Evolutionary conservation across 192 early-diverging fungal genomes (phyloP).

Genomic region (Phycomyces blakesleeanus): DNA sequence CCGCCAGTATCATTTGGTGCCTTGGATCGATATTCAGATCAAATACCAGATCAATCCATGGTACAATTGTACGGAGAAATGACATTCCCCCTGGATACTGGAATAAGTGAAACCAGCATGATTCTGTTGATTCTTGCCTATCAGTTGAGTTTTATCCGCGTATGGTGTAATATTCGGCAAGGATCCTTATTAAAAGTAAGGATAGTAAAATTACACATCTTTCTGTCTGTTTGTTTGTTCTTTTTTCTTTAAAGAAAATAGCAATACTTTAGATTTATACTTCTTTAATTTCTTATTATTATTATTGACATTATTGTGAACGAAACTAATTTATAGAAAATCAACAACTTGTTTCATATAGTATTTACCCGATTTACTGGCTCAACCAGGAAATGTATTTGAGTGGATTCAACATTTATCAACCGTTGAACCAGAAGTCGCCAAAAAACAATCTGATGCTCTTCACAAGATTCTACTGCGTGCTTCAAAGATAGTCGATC

Average conservation of each 20-base stretch:
- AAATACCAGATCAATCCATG: slow-evolving; percentile 15
- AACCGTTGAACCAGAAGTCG: slow-evolving; percentile 18
- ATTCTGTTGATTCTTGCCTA: slow-evolving; percentile 28
- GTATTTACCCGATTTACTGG: slow-evolving; percentile 39
- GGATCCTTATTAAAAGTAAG: slow-evolving; percentile 40
- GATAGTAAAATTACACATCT: too few species aligned
- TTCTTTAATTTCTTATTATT: background rate
- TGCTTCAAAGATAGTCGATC: background rate
- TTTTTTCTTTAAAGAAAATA: too few species aligned
- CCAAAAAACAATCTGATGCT: slow-evolving; percentile 38
- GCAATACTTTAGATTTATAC: too few species aligned
- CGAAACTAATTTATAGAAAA: too few species aligned
- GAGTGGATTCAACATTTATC: slow-evolving; percentile 40
- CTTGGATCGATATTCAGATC: background rate
- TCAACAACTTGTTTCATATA: slow-evolving; percentile 6
- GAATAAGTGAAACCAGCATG: slow-evolving; percentile 15
- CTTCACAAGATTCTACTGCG: slow-evolving; percentile 28
- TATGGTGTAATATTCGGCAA: slow-evolving; percentile 40
- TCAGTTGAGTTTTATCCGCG: slow-evolving; percentile 42
- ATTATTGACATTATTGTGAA: background rate
- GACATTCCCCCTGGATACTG: slow-evolving; percentile 22
- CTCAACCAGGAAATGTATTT: slow-evolving; percentile 29
- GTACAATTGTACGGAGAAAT: slow-evolving; percentile 15
- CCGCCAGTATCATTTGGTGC: background rate
- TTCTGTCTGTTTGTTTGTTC: too few species aligned